Base-by-base conservation (phyloP, 2,329 filamentous ascomycete species). In the Fusarium sp. region DNA sequence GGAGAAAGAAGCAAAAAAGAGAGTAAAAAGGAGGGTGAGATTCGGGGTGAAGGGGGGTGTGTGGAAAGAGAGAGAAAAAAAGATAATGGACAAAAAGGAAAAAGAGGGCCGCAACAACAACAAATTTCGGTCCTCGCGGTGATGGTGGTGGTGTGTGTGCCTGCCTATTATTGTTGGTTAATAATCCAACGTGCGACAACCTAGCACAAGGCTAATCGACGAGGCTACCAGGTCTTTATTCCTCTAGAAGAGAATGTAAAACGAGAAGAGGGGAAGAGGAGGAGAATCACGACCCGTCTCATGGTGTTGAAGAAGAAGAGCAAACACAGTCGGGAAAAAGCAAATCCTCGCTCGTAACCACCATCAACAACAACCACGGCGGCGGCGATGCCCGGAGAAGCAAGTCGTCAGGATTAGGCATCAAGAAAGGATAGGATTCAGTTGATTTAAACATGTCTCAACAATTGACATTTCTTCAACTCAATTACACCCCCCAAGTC, bases 81-180 rank as follows among this genome's bases (percentile, higher is more conserved):
- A 57, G 20, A 25, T 14, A 42, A 71, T 47, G 54, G 69, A 40
- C 45, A 36, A 58, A 58, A 64, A 66, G 68, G 56, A 69, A 74
- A 61, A 74, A 70, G 50, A 69, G 57, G 66, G 62, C 62, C 67
- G 72, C 13, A 47, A 67, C 57, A 56, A 56, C n/a, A 56, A 56
- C n/a, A 33, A 56, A 56, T 22, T 33, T 31, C n/a, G 52, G 52
- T 20, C 31, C 10, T 69, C 50, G 29, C 29, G 29, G 11, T 42
- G 27, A 36, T 71, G 52, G 65, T 73, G 62, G 66, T 73, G 67
- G 70, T 63, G 45, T 61, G 45, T 61, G 59, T 60, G 67, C 22
- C 11, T 42, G n/a, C 35, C 36, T 60, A 33, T 59, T 57, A 36
- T 29, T 22, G 31, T 31, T 56, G 13, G 52, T 56, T 56, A 35